Percentiles rank a stretch among this genome's conserved stretches.
Evolutionary conservation across 345 rosid genomes (phyloP).

Genomic region (Eutrema yunnanense): DNA sequence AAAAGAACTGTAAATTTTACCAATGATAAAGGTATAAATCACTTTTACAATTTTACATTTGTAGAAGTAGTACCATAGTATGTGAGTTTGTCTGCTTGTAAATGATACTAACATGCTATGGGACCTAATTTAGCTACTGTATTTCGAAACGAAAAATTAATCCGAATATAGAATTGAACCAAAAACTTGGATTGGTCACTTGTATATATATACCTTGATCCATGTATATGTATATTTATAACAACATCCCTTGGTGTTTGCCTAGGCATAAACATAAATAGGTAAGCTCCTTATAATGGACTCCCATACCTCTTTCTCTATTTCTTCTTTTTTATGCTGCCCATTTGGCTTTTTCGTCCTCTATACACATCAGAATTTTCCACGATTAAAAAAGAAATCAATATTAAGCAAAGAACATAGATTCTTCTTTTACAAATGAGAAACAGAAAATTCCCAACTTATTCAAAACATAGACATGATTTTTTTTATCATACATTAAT

Average conservation of each 20-base stretch:
- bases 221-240: not conserved
- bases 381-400: not conserved
- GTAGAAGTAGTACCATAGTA: not conserved
- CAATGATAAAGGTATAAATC: not conserved
- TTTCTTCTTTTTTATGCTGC: slow-evolving; percentile 65
- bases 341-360: slow-evolving; percentile 60
- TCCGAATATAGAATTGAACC: not conserved
- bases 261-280: slow-evolving; percentile 2
- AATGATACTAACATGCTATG: not conserved
- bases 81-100: not conserved
- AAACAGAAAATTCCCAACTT: not conserved
- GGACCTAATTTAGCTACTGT: not conserved
- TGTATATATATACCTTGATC: not conserved
- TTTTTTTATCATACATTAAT: not conserved
- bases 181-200: no score
- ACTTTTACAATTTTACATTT: not conserved
- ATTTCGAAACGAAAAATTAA: not conserved
- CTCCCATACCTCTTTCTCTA: slow-evolving; percentile 74
- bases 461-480: not conserved
- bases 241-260: slow-evolving; percentile 23
- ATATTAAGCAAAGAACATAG: not conserved
- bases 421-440: not conserved
- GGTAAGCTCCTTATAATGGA: slow-evolving; percentile 19
- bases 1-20: not conserved
- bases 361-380: slow-evolving; percentile 27